These are phyloP conservation scores for Epicoccum sorghinum DNA, from an alignment of 2,329 filamentous ascomycete species.

Conservation along the genomic window DNA sequence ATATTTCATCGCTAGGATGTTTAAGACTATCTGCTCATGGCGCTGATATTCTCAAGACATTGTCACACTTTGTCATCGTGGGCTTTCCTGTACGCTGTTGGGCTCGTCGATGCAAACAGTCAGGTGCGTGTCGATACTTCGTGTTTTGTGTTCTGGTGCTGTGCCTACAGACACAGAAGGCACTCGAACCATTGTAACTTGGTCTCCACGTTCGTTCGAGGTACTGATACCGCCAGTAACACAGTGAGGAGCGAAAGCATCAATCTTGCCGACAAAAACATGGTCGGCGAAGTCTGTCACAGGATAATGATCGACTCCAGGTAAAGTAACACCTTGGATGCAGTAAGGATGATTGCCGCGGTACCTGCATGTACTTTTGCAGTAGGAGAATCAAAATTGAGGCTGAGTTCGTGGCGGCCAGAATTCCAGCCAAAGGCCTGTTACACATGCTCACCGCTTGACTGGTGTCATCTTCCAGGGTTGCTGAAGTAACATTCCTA, in stretches of 20 bases:
- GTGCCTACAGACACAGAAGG: neutral
- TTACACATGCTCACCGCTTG: conserved; percentile 37
- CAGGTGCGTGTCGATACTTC: too few species aligned
- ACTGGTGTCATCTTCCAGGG: conserved; percentile 21
- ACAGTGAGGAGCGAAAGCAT: neutral
- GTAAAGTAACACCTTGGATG: conserved; percentile 2
- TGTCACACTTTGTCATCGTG: too few species aligned
- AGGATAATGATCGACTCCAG: conserved; percentile 6
- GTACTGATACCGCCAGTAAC: neutral
- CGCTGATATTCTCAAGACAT: too few species aligned
- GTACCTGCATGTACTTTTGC: conserved; percentile 10
- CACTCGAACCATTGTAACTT: neutral
- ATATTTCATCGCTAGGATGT: too few species aligned
- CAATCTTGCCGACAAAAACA: neutral
- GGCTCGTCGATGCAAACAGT: too few species aligned
- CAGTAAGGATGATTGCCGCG: conserved; percentile 8
- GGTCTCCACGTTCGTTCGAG: too few species aligned
- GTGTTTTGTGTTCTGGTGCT: neutral
- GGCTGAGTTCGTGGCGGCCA: neutral
- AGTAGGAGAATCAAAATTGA: neutral
- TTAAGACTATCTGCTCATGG: too few species aligned
- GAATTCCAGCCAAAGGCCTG: neutral
- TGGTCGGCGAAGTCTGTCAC: conserved; percentile 3
- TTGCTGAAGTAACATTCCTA: conserved; percentile 23
- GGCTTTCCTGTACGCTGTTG: too few species aligned